phyloP scores from a whole-genome alignment of 257 asterid genomes.

The Nicotiana obtusifolia region DNA sequence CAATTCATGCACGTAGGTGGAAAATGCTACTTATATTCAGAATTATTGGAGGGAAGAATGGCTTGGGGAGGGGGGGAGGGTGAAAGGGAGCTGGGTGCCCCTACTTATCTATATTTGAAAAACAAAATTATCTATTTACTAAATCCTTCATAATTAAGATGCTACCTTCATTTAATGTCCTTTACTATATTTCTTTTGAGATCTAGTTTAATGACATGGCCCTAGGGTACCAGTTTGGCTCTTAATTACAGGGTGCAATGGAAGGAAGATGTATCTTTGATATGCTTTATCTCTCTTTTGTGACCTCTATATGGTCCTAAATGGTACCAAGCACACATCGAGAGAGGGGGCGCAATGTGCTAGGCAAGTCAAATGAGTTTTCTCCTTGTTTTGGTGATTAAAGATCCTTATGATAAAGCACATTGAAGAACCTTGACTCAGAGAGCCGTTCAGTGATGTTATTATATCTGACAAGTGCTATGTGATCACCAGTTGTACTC shows the following conservation, averaged over 20 bases:
- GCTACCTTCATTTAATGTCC: not conserved
- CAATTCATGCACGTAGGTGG: not conserved
- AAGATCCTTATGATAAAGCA: not conserved
- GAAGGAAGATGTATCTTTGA: not conserved
- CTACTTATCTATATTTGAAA: not conserved
- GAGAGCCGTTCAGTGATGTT: not conserved
- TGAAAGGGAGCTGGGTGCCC: not conserved
- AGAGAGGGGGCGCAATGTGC: not conserved
- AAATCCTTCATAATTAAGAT: not conserved
- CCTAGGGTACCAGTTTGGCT: not conserved
- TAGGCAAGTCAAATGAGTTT: not conserved
- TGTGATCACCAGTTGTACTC: not conserved
- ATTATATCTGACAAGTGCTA: not conserved
- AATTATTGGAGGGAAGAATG: not conserved
- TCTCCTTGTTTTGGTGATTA: not conserved
- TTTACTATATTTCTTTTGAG: not conserved
- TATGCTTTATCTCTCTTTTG: not conserved
- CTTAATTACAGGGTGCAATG: not conserved
- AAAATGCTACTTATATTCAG: not conserved
- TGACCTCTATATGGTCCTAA: not conserved
- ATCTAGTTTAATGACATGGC: conserved; percentile 1
- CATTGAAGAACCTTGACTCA: not conserved
- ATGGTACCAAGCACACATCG: not conserved
- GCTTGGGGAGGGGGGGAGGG: not conserved
- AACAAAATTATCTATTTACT: not conserved